Base-by-base conservation (phyloP, 2,329 filamentous ascomycete species). In the Trichoderma polysporum region DNA sequence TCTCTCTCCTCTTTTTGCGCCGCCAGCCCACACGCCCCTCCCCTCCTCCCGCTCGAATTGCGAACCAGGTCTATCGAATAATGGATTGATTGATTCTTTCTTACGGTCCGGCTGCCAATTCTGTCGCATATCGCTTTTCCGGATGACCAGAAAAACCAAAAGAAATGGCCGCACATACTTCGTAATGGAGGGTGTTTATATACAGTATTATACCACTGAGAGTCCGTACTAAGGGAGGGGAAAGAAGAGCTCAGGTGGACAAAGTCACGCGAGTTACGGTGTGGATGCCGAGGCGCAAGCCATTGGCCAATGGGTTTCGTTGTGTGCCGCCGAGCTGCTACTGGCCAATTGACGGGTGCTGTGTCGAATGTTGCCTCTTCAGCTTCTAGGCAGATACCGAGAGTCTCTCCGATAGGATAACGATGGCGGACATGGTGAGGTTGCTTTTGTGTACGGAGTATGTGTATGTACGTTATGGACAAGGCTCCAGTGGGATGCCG, bases 221-320 rank as follows among this genome's bases (percentile, higher is more conserved):
- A 25, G 25, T 6, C 29, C 13, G 47, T 10, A 17, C 19, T 29
- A 53, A 62, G 25, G 49, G 59, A 47, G 47, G 59, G 59, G 17
- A 3, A 3, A 25, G 33, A 5, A 50, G 31, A 19, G 58, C 58
- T 61, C 66, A 67, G 56, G 66, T 62, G 66, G 59, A 56, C 65
- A 59, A 29, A 49, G 65, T 67, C 65, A 67, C 65, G 65, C 65
- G 65, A 60, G 59, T 17, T 29, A 45, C 50, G 66, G 66, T 50
- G 66, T 67, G 66, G 58, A 64, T 64, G 66, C 59, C 66, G 39
- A 57, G 41, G 66, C 59, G 66, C 52, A 49, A 64, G 37, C 39
- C 59, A 67, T 64, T 67, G 66, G 59, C 59, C 66, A 67, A 67
- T 67, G 50, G 52, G 41, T 67, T 41, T 10, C 15, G n/a, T 29